Percentiles rank a stretch among this genome's conserved stretches.
Evolutionary conservation across 257 asterid genomes (phyloP).

Genomic region (Solanum clarkiae): DNA sequence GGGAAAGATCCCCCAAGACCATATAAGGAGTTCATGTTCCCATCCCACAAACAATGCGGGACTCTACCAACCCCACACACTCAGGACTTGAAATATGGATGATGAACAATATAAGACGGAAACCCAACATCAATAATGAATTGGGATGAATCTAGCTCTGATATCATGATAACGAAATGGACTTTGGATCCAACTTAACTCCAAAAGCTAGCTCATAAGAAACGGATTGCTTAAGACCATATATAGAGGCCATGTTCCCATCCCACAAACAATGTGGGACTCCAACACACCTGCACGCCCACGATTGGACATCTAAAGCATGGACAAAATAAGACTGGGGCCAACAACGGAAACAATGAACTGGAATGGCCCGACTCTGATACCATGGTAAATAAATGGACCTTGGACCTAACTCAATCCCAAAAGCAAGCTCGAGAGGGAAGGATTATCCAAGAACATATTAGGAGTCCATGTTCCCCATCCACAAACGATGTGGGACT

Average conservation of each 20-base stretch:
- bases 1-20: not conserved
- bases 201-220: not conserved
- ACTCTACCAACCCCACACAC: not conserved
- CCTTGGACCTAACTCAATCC: not conserved
- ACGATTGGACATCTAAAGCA: not conserved
- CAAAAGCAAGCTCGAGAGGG: not conserved
- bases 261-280: not conserved
- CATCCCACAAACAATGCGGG: not conserved
- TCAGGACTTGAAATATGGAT: not conserved
- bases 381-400: not conserved
- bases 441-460: not conserved
- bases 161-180: not conserved
- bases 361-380: not conserved
- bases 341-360: not conserved
- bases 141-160: not conserved
- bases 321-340: not conserved
- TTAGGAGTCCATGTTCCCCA: not conserved
- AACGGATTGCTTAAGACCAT: not conserved
- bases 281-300: not conserved
- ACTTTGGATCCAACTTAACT: not conserved
- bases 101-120: not conserved
- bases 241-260: not conserved
- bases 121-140: not conserved
- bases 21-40: not conserved
- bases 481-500: not conserved